Evolutionary conservation across 179 eudicot species (phyloP), one percentile per base, ranked within the genome.

Genomic region (Spinacia oleracea): DNA sequence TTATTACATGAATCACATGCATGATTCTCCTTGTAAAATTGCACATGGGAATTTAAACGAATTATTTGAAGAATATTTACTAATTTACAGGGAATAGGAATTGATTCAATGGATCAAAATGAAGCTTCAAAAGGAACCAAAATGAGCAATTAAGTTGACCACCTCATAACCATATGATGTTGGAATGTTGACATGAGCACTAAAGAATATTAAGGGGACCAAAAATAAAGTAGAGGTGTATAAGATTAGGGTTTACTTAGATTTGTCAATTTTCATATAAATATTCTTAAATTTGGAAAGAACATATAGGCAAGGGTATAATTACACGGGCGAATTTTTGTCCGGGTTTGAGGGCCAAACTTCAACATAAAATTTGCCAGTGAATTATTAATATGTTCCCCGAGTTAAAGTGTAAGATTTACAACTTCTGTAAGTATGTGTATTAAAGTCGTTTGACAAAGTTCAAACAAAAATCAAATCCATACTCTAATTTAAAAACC

Each of bases 31-130:
- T 14, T n/a, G 43, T 34, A 1, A 56, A 8, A 72, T 27, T 58
- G 77, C 77, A 74, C 77, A 74, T 58, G 67, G 35, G 10, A 58
- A 38, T 32, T n/a, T n/a, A n/a, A n/a, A n/a, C n/a, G n/a, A 46
- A 20, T 31, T 73, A n/a, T 35, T 35, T 18, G 23, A 65, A 65
- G 35, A 5, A 63, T 32, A 29, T 29, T 6, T 5, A 65, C 20
- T 5, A 20, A 31, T 20, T 15, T 65, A 34, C 0, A 14, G 16
- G 72, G 31, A 32, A 42, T n/a, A 42, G 3, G 16, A 15, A 31
- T 16, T 51, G 38, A 72, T 48, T 51, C 43, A 72, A 74, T 74
- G 68, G 77, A 74, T 25, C 77, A 59, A 58, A 74, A 35, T 53
- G 63, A 51, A 73, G 42, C 45, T 51, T 32, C 60, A 8, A 51